A percentile compares a stretch with the other conserved stretches of the same genome.
phyloP scores from a whole-genome alignment of 352 stramenopile genomes.

The Pythium phragmiticola region DNA sequence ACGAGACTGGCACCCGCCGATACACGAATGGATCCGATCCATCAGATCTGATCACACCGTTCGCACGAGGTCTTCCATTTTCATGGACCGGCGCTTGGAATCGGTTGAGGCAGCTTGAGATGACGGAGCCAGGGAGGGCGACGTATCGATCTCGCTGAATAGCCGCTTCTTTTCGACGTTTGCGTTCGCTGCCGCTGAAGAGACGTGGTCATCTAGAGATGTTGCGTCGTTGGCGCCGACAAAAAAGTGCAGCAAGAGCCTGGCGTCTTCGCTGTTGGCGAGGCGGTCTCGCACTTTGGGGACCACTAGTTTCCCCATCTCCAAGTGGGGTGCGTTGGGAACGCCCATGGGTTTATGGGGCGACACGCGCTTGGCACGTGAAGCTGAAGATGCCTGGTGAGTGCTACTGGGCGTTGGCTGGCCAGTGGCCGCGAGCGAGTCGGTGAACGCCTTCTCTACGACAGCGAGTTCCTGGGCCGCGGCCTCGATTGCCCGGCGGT shows the following conservation, averaged over 20 bases:
- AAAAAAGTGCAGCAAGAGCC: constrained; percentile 78
- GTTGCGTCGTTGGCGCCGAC: constrained; percentile 47
- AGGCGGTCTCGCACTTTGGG: constrained; percentile 18
- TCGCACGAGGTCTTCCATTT: constrained; percentile 39
- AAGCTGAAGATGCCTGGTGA: not conserved
- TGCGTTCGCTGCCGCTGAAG: not conserved
- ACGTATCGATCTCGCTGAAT: constrained; percentile 38
- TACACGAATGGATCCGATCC: not conserved
- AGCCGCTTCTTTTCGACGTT: constrained; percentile 66
- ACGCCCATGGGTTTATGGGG: constrained; percentile 24
- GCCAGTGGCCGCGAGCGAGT: constrained; percentile 52
- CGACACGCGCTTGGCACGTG: constrained; percentile 11
- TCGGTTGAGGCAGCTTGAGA: constrained; percentile 19
- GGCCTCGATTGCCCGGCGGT: constrained; percentile 47
- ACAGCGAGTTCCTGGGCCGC: constrained; percentile 56
- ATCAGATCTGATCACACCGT: constrained; percentile 5
- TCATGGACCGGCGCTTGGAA: constrained; percentile 48
- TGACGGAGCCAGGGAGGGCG: constrained; percentile 8
- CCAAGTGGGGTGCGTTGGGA: constrained; percentile 23
- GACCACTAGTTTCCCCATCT: constrained; percentile 29
- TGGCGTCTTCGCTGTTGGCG: constrained; percentile 64
- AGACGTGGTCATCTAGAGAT: constrained; percentile 24
- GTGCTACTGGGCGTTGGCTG: not conserved
- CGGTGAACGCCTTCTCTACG: constrained; percentile 67
- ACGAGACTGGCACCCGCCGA: too few relatives aligned